A percentile compares a stretch with the other conserved stretches of the same genome.
Conservation (phyloP, 768 basidiomycete species). For the Lyophyllum semitale region DNA sequence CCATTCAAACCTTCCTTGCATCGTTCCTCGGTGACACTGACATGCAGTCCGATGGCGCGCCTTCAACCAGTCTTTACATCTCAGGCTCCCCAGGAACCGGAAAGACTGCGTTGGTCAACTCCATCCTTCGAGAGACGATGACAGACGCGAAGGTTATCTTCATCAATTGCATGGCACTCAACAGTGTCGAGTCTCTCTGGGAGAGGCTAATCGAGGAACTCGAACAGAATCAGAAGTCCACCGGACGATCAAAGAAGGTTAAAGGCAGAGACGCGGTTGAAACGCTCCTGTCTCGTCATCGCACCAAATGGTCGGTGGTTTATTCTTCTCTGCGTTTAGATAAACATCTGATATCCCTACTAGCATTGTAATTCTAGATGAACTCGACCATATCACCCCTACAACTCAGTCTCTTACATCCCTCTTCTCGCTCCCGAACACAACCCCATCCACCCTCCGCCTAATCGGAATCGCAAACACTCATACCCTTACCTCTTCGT, state of each 20-base stretch:
- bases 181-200: conserved; percentile 70
- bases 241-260: conserved; percentile 36
- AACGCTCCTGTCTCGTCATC: conserved; percentile 39
- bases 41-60: conserved; percentile 20
- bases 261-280: conserved; percentile 54
- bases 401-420: conserved; percentile 57
- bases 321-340: neutral
- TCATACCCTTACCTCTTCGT: conserved; percentile 74
- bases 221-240: conserved; percentile 34
- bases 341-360: conserved; percentile 15
- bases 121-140: conserved; percentile 50
- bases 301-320: conserved; percentile 53
- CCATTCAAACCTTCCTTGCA: conserved; percentile 60
- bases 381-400: conserved; percentile 80
- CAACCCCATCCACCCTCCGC: conserved; percentile 54
- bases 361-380: conserved; percentile 82
- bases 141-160: conserved; percentile 50
- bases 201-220: conserved; percentile 64
- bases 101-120: conserved; percentile 83
- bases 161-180: conserved; percentile 83
- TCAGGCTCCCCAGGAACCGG: conserved; percentile 94
- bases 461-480: conserved; percentile 89
- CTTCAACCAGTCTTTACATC: conserved; percentile 69
- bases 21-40: conserved; percentile 45
- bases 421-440: conserved; percentile 69